phyloP scores from a whole-genome alignment of 1,284 basidiomycete genomes.

The Sporisorium exsertum region DNA sequence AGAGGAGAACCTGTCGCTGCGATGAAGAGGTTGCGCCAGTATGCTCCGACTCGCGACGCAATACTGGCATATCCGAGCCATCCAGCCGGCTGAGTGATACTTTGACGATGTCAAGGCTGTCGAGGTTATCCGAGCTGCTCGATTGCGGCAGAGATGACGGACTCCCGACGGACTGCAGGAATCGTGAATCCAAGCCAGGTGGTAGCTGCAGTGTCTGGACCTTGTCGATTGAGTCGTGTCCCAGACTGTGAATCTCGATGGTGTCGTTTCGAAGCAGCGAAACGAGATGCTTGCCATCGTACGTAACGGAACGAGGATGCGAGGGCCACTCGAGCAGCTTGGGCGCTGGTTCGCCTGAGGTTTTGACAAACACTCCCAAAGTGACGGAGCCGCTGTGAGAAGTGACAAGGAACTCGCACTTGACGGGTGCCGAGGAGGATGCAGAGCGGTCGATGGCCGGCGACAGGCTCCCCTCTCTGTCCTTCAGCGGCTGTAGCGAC shows the following conservation, averaged over 20 bases:
- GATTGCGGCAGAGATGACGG: neutral
- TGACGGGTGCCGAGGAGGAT: constrained; percentile 1
- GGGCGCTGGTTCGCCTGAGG: constrained; percentile 63
- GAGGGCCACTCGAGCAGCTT: constrained; percentile 67
- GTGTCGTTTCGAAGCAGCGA: constrained; percentile 65
- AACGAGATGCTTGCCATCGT: constrained; percentile 48
- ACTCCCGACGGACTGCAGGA: constrained; percentile 36
- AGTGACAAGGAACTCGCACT: constrained; percentile 65
- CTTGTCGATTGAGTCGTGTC: constrained; percentile 35
- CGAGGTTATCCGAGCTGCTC: neutral
- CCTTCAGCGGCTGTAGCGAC: neutral
- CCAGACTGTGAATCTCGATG: constrained; percentile 56
- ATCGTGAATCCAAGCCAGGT: constrained; percentile 55
- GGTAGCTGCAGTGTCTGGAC: constrained; percentile 50
- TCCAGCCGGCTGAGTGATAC: constrained; percentile 14
- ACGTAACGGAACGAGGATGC: constrained; percentile 63
- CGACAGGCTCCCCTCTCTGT: constrained; percentile 21
- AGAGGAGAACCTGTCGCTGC: constrained; percentile 29
- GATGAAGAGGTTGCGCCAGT: constrained; percentile 1
- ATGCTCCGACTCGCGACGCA: constrained; percentile 19
- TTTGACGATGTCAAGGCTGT: constrained; percentile 30
- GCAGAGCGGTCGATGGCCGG: constrained; percentile 13
- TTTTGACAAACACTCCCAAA: constrained; percentile 63
- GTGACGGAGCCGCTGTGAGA: constrained; percentile 61
- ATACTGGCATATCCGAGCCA: constrained; percentile 1